Evolutionary conservation across 768 basidiomycete species (phyloP).

Genomic region (Daedalea quercina): DNA sequence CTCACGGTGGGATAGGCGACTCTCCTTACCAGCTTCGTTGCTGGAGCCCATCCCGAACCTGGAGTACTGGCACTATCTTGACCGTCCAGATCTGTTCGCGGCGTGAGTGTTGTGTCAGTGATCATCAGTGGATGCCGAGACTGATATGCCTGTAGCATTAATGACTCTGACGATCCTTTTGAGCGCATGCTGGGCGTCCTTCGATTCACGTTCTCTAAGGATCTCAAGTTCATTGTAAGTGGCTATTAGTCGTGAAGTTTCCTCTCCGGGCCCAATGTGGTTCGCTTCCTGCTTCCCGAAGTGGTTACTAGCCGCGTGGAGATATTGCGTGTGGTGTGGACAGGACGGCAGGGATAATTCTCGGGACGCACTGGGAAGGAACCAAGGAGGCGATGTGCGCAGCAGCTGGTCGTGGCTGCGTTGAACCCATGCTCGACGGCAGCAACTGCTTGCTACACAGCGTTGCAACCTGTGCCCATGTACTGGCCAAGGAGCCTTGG

Average conservation of each 20-base stretch:
- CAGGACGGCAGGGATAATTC: too few relatives aligned
- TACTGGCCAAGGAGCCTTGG: too few relatives aligned
- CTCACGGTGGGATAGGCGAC: slow-evolving; percentile 47
- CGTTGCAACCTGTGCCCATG: slow-evolving; percentile 1
- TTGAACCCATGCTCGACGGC: too few relatives aligned
- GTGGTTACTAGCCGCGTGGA: too few relatives aligned
- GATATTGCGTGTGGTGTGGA: too few relatives aligned
- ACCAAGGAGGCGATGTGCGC: too few relatives aligned
- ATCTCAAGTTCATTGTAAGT: slow-evolving; percentile 86
- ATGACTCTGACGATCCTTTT: slow-evolving; percentile 88
- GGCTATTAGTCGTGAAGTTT: neutral
- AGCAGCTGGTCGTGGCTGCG: too few relatives aligned
- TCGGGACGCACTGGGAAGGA: too few relatives aligned
- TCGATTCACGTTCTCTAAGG: slow-evolving; percentile 86
- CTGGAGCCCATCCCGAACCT: slow-evolving; percentile 93
- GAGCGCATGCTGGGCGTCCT: slow-evolving; percentile 92
- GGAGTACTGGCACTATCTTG: slow-evolving; percentile 93
- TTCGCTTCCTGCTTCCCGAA: neutral
- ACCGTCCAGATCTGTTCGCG: slow-evolving; percentile 86
- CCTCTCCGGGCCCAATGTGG: neutral
- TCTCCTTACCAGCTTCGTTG: slow-evolving; percentile 88
- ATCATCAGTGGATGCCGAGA: neutral
- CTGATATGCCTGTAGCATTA: slow-evolving; percentile 51
- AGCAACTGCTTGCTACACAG: too few relatives aligned
- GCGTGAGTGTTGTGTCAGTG: slow-evolving; percentile 50